Conservation (phyloP, 2,329 filamentous ascomycete genomes). For the Stachybotrys chartarum region DNA sequence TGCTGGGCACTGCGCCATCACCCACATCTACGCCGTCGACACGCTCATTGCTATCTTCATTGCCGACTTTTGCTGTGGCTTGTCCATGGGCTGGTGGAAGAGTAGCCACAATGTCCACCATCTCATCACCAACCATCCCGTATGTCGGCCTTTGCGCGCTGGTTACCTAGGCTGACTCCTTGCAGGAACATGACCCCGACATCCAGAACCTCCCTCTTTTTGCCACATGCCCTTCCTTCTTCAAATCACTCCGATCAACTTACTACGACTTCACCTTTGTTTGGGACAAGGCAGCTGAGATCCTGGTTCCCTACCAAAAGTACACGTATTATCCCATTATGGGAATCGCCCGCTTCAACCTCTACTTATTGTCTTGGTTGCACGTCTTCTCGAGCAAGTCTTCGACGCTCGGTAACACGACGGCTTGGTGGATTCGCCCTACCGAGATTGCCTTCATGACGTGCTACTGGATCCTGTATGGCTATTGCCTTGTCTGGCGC, state of each 20-base stretch:
- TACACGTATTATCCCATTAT: slow-evolving; percentile 66
- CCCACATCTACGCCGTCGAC: slow-evolving; percentile 49
- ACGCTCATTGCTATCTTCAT: slow-evolving; percentile 56
- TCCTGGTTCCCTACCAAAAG: slow-evolving; percentile 53
- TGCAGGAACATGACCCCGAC: slow-evolving; percentile 47
- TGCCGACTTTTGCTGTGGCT: slow-evolving; percentile 57
- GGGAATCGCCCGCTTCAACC: slow-evolving; percentile 63
- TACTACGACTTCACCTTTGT: slow-evolving; percentile 60
- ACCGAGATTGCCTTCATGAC: slow-evolving; percentile 56
- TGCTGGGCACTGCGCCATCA: slow-evolving; percentile 57
- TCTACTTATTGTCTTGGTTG: slow-evolving; percentile 60
- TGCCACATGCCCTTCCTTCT: slow-evolving; percentile 58
- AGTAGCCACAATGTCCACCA: slow-evolving; percentile 63
- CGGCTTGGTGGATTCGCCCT: slow-evolving; percentile 61
- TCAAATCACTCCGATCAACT: slow-evolving; percentile 53
- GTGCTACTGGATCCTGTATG: slow-evolving; percentile 62
- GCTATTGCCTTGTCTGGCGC: slow-evolving; percentile 56
- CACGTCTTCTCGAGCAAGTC: slow-evolving; percentile 53
- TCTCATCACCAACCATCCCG: slow-evolving; percentile 56
- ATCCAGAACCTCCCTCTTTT: slow-evolving; percentile 64
- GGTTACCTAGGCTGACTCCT: background rate
- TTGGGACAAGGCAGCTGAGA: slow-evolving; percentile 54
- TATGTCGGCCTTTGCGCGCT: slow-evolving; percentile 12
- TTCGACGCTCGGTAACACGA: slow-evolving; percentile 45
- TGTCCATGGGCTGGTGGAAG: slow-evolving; percentile 66